Evolutionary conservation across 2,329 filamentous ascomycete genomes (phyloP).

Genomic region (Pestalotiopsis sp.): DNA sequence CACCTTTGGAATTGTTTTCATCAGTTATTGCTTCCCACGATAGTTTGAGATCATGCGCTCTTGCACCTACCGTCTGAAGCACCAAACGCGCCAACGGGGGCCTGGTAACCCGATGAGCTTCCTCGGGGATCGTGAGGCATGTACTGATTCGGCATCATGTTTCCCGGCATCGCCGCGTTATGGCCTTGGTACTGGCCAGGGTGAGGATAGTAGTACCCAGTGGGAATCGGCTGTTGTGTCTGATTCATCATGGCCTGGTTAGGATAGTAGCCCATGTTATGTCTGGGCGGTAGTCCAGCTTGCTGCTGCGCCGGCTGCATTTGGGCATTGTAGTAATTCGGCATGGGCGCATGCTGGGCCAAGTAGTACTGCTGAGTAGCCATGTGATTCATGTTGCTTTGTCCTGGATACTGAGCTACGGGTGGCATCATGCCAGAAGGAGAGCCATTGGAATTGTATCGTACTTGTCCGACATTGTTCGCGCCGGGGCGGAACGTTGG

Average conservation of each 20-base stretch:
- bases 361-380: constrained; percentile 47
- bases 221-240: constrained; percentile 33
- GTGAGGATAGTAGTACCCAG: constrained; percentile 46
- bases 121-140: constrained; percentile 20
- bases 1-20: not conserved
- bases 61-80: constrained; percentile 27
- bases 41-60: not conserved
- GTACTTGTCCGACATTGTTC: constrained; percentile 33
- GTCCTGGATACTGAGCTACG: constrained; percentile 41
- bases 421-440: constrained; percentile 40
- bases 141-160: constrained; percentile 38
- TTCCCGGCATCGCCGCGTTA: constrained; percentile 30
- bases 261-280: constrained; percentile 44
- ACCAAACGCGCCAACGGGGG: constrained; percentile 14
- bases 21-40: not conserved
- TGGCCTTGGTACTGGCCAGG: constrained; percentile 37
- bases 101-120: constrained; percentile 21
- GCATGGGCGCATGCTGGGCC: constrained; percentile 41
- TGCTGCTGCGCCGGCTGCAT: constrained; percentile 38
- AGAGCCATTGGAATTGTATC: constrained; percentile 29
- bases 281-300: constrained; percentile 33
- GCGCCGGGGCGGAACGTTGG: constrained; percentile 38
- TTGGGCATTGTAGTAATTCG: constrained; percentile 44
- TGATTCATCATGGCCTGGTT: constrained; percentile 43
- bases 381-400: constrained; percentile 36